Conservation (phyloP, 768 basidiomycete species). For the Pholiota conissans region DNA sequence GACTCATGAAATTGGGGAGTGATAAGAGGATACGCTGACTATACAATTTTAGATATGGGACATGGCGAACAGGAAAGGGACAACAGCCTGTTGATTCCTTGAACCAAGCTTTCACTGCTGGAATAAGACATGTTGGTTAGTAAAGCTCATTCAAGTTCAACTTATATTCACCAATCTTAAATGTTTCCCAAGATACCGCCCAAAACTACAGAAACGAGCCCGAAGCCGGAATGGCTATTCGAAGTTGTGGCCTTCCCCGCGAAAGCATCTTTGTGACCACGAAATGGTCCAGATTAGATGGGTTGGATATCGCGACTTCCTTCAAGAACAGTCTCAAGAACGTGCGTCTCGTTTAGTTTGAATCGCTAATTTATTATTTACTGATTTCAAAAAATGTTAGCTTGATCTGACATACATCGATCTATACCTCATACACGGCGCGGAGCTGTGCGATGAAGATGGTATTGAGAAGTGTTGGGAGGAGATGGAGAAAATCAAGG, state of each 20-base stretch:
- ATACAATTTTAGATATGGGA: constrained; percentile 44
- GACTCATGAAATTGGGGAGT: not conserved
- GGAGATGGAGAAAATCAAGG: constrained; percentile 58
- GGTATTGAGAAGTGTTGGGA: constrained; percentile 64
- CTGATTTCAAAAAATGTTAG: constrained; percentile 28
- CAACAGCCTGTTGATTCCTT: constrained; percentile 50
- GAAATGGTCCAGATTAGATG: constrained; percentile 54
- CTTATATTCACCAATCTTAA: too few relatives aligned
- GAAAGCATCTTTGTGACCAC: constrained; percentile 63
- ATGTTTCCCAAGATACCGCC: constrained; percentile 63
- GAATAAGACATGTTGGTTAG: constrained; percentile 63
- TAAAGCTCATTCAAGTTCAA: constrained; percentile 22
- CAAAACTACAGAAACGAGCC: constrained; percentile 58
- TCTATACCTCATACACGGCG: constrained; percentile 68
- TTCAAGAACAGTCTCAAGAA: constrained; percentile 56
- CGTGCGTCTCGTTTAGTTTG: constrained; percentile 31
- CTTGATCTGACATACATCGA: constrained; percentile 66
- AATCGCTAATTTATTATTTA: not conserved
- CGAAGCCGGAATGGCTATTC: constrained; percentile 53
- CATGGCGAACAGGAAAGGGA: constrained; percentile 60
- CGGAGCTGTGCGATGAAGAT: constrained; percentile 46
- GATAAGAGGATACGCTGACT: not conserved
- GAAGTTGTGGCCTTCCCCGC: constrained; percentile 54
- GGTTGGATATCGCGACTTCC: constrained; percentile 51
- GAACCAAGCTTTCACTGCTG: constrained; percentile 59